phyloP scores from a whole-genome alignment of 345 rosid species.

The Pugionium cornutum region DNA sequence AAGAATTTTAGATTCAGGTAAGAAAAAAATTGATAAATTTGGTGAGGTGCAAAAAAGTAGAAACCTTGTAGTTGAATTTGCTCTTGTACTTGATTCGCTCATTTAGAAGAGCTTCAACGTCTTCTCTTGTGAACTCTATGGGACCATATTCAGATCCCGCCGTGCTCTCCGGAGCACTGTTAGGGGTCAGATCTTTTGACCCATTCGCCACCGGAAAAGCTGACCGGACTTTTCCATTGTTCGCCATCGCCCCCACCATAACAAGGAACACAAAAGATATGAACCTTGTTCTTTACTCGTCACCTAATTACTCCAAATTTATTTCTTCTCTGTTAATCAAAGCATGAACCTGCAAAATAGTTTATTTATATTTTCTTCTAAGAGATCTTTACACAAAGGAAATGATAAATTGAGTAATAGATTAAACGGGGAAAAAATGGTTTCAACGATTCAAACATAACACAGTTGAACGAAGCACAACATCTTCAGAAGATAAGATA shows the following conservation, averaged over 20 bases:
- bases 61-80: conserved; percentile 87
- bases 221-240: conserved; percentile 55
- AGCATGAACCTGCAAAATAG: conserved; percentile 31
- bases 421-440: not conserved
- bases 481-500: not conserved
- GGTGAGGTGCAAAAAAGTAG: not conserved
- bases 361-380: not conserved
- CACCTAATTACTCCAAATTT: conserved; percentile 16
- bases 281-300: not conserved
- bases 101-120: conserved; percentile 59
- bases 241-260: conserved; percentile 62
- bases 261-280: not conserved
- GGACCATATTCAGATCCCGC: conserved; percentile 64
- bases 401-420: not conserved
- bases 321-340: conserved; percentile 20
- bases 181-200: conserved; percentile 56
- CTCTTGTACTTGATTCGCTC: conserved; percentile 61
- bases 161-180: conserved; percentile 58
- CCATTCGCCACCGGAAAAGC: conserved; percentile 53
- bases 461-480: conserved; percentile 12
- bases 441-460: not conserved
- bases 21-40: too few species aligned
- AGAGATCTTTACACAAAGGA: conserved; percentile 29
- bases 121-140: conserved; percentile 66
- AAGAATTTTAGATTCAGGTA: too few species aligned